A percentile compares a stretch with the other conserved stretches of the same genome.
These are phyloP conservation scores for Ceratobasidium sp. DNA, from an alignment of 1,284 basidiomycete species.

Conservation along the genomic window DNA sequence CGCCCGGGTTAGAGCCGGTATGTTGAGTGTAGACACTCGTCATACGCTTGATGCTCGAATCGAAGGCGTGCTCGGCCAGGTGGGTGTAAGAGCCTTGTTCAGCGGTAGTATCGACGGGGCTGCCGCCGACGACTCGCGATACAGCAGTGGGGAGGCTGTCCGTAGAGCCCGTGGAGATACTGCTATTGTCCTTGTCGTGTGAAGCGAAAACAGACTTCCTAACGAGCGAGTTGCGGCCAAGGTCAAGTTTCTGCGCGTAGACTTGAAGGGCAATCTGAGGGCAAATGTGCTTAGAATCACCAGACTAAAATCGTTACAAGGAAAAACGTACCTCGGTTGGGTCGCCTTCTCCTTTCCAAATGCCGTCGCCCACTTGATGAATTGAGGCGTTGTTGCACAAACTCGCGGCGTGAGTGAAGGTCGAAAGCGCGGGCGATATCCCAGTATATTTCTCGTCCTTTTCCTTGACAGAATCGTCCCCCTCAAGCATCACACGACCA, in stretches of 20 bases:
- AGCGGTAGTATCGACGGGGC: slow-evolving; percentile 40
- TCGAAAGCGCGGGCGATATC: slow-evolving; percentile 54
- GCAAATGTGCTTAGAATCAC: background rate
- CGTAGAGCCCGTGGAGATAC: slow-evolving; percentile 16
- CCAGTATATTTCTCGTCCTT: slow-evolving; percentile 52
- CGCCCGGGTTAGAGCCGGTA: slow-evolving; percentile 48
- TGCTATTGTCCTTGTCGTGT: slow-evolving; percentile 32
- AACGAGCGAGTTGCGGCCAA: slow-evolving; percentile 51
- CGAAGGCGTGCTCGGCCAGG: slow-evolving; percentile 70
- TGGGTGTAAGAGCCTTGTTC: slow-evolving; percentile 51
- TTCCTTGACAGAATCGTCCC: slow-evolving; percentile 52
- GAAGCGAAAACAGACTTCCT: slow-evolving; percentile 27
- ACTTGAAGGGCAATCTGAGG: slow-evolving; percentile 71
- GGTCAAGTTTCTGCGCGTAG: slow-evolving; percentile 67
- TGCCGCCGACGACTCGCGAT: slow-evolving; percentile 20
- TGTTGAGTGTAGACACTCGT: slow-evolving; percentile 62
- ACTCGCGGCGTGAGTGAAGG: slow-evolving; percentile 61
- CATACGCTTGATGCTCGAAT: slow-evolving; percentile 75
- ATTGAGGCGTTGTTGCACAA: slow-evolving; percentile 66
- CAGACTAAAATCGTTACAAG: background rate
- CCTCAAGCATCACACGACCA: slow-evolving; percentile 52
- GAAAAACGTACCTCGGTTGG: slow-evolving; percentile 66
- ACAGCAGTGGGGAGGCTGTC: slow-evolving; percentile 30
- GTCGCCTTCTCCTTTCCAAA: slow-evolving; percentile 78
- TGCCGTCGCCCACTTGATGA: slow-evolving; percentile 59